Base-by-base conservation (phyloP, 1,139 yeast species). In the Kluyveromyces sp. region DNA sequence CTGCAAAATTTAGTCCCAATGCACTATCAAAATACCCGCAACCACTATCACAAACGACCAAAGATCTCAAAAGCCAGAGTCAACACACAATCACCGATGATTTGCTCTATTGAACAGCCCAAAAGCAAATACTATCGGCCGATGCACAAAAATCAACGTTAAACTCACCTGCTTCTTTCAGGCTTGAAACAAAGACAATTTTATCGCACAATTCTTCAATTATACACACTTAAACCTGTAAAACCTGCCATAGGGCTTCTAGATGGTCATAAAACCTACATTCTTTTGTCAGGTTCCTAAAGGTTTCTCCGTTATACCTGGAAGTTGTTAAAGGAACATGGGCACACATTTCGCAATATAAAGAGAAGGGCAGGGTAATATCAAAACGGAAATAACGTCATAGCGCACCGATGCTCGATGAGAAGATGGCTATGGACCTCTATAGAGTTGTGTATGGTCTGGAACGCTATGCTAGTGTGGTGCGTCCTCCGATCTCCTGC, bases 401-500 rank as follows among this genome's bases (percentile, higher is more conserved):
- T 22, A 22, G n/a, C n/a, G n/a, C n/a, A n/a, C n/a, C n/a, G n/a
- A n/a, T n/a, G n/a, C n/a, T n/a, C n/a, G n/a, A n/a, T n/a, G n/a
- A n/a, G n/a, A n/a, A n/a, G n/a, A n/a, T n/a, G 11, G 34, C 16
- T 9, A 3, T 3, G 19, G 34, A 32, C 16, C 16, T 3, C 11
- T 15, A 16, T 13, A 32, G 16, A 18, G 4, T 4, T 12, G 11
- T 15, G 18, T 12, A 13, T 4, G 18, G 15, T 3, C 8, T 12
- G 25, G 17, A 17, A 18, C 8, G 13, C 36, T 36, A 83, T 82
- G 80, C 80, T 42, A 84, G 65, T 0, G 89, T 82, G 2, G 86
- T 76, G 46, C 96, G 69, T 2, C 89, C 96, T 1, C 97, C 97
- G 25, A 88, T 75, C 45, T 85, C 94, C 39, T 72, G 80, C 52